Evolutionary conservation across 2,329 filamentous ascomycete genomes (phyloP), one percentile per base, ranked within the genome.

Genomic region (Neoarthrinium moseri): DNA sequence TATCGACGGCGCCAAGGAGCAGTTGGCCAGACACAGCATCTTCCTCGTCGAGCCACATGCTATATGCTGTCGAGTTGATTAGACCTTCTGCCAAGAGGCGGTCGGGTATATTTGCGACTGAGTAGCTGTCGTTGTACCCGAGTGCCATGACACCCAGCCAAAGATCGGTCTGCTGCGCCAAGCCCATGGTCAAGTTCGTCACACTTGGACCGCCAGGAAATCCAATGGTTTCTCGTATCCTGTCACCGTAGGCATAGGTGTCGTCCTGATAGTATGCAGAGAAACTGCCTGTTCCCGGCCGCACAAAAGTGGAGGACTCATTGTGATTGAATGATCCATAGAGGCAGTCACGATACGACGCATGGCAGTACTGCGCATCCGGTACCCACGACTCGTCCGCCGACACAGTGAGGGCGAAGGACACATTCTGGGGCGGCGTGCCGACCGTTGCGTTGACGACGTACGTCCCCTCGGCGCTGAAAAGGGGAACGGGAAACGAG

Each of bases 1-100:
- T 50, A 51, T 65, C 62, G 48, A 65, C 42, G 35, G 62, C 62
- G 17, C 62, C 62, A 15, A 65, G 58, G 18, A 65, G 51, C n/a
- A 65, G 40, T 17, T 51, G 53, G 8, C 62, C 62, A 1, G 61
- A 57, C 6, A 37, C 42, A 7, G 53, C 62, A 6, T 56, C 42
- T 13, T 52, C 46, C 33, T 57, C 49, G 46, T 65, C 56, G 12
- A 65, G 53, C 61, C 62, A 65, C 47, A 65, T 57, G 48, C 62
- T 64, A 49, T 61, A 65, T 13, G 60, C 57, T 12, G 53, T 55
- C 13, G 53, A 57, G 33, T 54, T 52, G 47, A 62, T 60, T 24
- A 58, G 52, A 17, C 58, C 59, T 3, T 49, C 42, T 8, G 50
- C 48, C 13, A 62, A 50, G 27, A 64, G 45, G 18, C 55, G 56